A percentile compares a stretch with the other conserved stretches of the same genome.
Conservation (phyloP, 2,329 filamentous ascomycete species). For the Aspergillus novoparasiticus region DNA sequence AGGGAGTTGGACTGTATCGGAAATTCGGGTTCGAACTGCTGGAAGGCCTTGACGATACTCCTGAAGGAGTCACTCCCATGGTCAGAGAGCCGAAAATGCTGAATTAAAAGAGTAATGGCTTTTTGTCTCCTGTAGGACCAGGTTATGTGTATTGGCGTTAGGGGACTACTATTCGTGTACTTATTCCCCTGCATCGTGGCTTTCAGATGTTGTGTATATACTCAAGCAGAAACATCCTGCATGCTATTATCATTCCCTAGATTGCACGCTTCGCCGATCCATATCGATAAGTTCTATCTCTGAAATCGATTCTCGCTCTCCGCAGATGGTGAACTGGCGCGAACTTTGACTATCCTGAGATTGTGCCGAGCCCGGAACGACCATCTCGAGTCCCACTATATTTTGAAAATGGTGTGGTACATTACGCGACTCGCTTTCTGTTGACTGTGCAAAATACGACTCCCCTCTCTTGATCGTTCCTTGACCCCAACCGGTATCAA, state of each 20-base stretch:
- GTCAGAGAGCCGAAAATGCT: background rate
- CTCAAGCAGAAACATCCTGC: background rate
- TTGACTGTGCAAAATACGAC: conserved; percentile 1
- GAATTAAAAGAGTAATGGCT: background rate
- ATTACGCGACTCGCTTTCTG: background rate
- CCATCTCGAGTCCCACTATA: background rate
- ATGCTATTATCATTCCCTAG: background rate
- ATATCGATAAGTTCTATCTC: no score
- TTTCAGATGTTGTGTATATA: no score
- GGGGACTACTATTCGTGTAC: background rate
- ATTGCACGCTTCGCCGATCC: background rate
- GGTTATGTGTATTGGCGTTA: background rate
- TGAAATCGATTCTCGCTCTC: background rate
- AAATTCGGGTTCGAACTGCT: conserved; percentile 15
- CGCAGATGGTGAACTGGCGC: background rate
- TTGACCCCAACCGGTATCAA: conserved; percentile 41
- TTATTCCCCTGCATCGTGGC: background rate
- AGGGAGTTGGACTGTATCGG: conserved; percentile 15
- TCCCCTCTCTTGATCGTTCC: conserved; percentile 6
- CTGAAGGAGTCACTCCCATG: background rate
- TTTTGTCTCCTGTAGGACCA: background rate
- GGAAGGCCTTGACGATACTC: background rate
- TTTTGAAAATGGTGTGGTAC: background rate
- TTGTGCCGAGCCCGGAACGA: background rate
- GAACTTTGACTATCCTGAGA: background rate